A percentile compares a stretch with the other conserved stretches of the same genome.
These are phyloP conservation scores for Hymenoscyphus fraxineus DNA, from an alignment of 2,329 filamentous ascomycete genomes.

Conservation along the genomic window DNA sequence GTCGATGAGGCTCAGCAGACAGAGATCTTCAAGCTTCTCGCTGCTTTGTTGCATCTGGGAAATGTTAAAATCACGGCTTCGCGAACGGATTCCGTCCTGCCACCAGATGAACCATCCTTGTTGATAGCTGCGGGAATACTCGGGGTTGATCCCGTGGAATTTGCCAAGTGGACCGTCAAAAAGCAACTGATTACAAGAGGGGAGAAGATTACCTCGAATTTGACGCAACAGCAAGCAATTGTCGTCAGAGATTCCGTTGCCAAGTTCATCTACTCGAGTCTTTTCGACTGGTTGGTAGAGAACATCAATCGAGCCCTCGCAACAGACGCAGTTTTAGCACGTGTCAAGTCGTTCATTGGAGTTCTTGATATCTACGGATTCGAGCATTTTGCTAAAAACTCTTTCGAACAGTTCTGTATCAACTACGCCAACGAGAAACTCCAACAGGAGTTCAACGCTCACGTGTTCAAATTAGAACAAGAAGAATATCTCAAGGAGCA, in stretches of 20 bases:
- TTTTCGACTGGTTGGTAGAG: constrained; percentile 99
- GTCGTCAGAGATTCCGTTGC: constrained; percentile 96
- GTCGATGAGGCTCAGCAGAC: constrained; percentile 70
- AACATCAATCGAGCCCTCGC: constrained; percentile 90
- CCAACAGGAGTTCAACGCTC: constrained; percentile 98
- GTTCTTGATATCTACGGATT: constrained; percentile 99
- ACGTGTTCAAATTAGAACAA: constrained; percentile 98
- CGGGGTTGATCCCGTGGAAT: constrained; percentile 79
- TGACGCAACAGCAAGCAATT: constrained; percentile 87
- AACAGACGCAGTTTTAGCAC: constrained; percentile 77
- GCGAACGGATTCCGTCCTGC: constrained; percentile 79
- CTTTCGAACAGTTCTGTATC: constrained; percentile 99
- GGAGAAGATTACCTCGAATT: constrained; percentile 94
- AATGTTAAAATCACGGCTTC: constrained; percentile 95
- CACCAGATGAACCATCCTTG: constrained; percentile 76
- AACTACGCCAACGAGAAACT: constrained; percentile 99
- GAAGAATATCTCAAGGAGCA: constrained; percentile 95
- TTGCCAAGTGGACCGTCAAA: constrained; percentile 98
- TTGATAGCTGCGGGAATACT: constrained; percentile 78
- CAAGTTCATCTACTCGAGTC: constrained; percentile 96
- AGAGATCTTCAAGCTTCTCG: constrained; percentile 85
- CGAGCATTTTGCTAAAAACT: constrained; percentile 99
- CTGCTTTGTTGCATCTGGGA: constrained; percentile 86
- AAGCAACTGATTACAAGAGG: constrained; percentile 95
- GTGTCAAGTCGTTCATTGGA: constrained; percentile 88